Base-by-base conservation (phyloP, 176 grass and related monocot species). In the Musa schizocarpa region DNA sequence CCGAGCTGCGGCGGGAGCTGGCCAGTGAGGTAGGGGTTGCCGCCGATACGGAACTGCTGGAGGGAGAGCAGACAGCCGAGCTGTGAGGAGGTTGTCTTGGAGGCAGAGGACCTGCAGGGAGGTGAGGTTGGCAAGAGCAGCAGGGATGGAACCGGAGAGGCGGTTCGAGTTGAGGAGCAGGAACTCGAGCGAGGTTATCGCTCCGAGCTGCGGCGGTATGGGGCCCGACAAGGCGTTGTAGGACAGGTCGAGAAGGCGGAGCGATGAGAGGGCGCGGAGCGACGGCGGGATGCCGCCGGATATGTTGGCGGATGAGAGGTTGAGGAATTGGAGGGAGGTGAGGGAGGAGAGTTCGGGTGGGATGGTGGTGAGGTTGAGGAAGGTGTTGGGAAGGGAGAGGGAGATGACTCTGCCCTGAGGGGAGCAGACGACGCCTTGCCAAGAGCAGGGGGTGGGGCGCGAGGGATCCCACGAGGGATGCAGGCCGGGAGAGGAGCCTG, bases 371-470 rank as follows among this genome's bases (percentile, higher is more conserved):
- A 99, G 86, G 86, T 99, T 99, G 82, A 99, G 86, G 87, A 99
- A 94, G 78, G 90, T 94, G 78, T 94, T 81, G 50, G 95, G 88
- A 22, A 99, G 65, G 17, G 90, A 91, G 6, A 99, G 86, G 8
- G 95, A 92, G 4, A 91, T 89, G 74, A 99, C 95, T 57, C 88
- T 80, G 83, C 86, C 88, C 72, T 84, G 83, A 74, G 88, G 90
- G 23, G 95, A 99, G 88, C 95, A 99, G 3, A 91, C 82, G n/a
- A 99, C 88, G 0, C 95, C 95, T 55, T 84, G 73, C 95, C 95
- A 99, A 57, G 88, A 84, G 86, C 95, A 99, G 5, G 90, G 95
- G 11, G 88, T 94, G 0, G 88, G 16, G 0, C 77, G 48, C 0
- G 83, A 54, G 5, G 88, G 80, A 82, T 94, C 81, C 95, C 95